Evolutionary conservation across 1,139 yeast species (phyloP), one percentile per base, ranked within the genome.

Genomic region (Suhomyces atakaporum): DNA sequence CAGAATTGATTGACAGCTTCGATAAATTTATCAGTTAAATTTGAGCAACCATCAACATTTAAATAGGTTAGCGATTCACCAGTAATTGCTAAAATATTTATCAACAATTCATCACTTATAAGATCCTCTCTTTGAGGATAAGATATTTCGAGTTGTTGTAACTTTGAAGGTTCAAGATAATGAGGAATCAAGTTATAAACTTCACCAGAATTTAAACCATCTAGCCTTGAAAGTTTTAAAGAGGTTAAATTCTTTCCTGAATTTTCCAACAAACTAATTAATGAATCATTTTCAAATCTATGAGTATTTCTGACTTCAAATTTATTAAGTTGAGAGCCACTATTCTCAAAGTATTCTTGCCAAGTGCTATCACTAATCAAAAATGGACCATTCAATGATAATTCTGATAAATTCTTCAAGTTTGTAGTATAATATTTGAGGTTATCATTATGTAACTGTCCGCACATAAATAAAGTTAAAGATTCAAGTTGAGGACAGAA

Each of bases 381-480:
- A 53, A 92, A 92, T 0, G 97, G 89, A 0, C 98, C 98, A 59
- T 90, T 89, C 23, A 92, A 63, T 11, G 75, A 63, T 7, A 90
- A 45, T 9, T 74, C 66, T 8, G 56, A 65, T 36, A 94, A 63
- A 19, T 75, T 58, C 1, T 64, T 63, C 31, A 90, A 65, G 43
- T 87, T 81, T 9, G 77, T 63, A 8, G 78, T 73, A 44, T 75
- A 78, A 53, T 86, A 84, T 15, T 67, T 56, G 42, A 92, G 58
- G 40, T 86, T 84, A 46, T 83, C 89, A 56, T 86, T 86, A 49
- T 84, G 89, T 25, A 92, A 63, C 50, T 86, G 94, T 3, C 98
- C 98, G 65, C 97, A 92, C 97, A 89, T 90, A 42, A 80, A 80
- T 31, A 92, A 65, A 0, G 84, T 83, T 27, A 92, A 60, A 2